Base-by-base conservation (phyloP, 352 stramenopile genomes). In the Phytophthora tentaculata region DNA sequence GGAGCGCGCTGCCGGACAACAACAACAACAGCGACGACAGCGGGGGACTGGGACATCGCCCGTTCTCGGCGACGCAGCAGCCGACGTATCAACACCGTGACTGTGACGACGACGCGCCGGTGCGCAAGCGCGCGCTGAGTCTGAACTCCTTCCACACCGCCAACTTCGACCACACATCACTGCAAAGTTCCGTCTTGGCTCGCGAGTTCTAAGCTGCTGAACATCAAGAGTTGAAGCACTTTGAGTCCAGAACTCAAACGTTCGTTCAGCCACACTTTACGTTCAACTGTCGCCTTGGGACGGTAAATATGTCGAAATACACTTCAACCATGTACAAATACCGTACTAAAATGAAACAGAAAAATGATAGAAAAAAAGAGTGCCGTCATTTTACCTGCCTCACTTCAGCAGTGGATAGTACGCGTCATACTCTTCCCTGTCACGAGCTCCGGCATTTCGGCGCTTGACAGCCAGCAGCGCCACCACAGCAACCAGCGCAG, bases 121-220 rank as follows among this genome's bases (percentile, higher is more conserved):
- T 58, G 58, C 65, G 85, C 74, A 79, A 78, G 67, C 79, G 81
- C 22, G 79, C 77, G 37, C 53, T 88, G 12, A 94, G 86, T 59
- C 71, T 90, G 26, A 86, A 91, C 72, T 91, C 83, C 24, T 94
- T 94, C 65, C 86, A 92, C 67, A 94, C 86, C 24, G 81, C 83
- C 53, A 91, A 94, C 68, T 91, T 94, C 60, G 86, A 94, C 65
- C 74, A 92, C 54, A 91, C 86, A 20, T 77, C 69, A 56, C 56
- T 84, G 50, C 73, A 79, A 23, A 79, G 71, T 71, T 83, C 76
- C 43, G 43, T 80, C 17, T 67, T 81, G 45, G 74, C 74, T 26
- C 76, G 80, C 45, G 78, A 86, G 49, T 83, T 83, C 43, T 80
- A 83, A 47, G 17, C 9, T 43, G 35, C 12, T 14, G n/a, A n/a